Base-by-base conservation (phyloP, 768 basidiomycete species). In the Lentinus brumalis region DNA sequence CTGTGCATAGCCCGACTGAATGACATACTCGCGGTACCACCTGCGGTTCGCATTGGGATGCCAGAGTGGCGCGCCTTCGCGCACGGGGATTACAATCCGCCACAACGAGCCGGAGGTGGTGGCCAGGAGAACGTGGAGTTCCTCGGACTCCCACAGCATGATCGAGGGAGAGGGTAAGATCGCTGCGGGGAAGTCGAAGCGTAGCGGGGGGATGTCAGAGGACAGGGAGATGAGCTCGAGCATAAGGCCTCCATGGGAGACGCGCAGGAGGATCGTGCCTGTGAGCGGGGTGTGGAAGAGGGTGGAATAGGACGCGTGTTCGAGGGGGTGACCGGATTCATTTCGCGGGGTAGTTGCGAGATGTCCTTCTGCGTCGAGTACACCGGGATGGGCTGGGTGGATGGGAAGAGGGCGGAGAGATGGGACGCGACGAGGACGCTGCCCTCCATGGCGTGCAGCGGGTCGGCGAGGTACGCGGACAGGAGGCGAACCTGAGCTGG, bases 201-300 rank as follows among this genome's bases (percentile, higher is more conserved):
- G 86, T 63, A 94, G 81, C 16, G 92, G 86, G 35, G 82, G 78
- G 2, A 86, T 76, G 64, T 84, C 77, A 1, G 82, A 80, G 5
- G 89, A 84, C 47, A 93, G 77, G n/a, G 92, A 91, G 40, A 86
- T 70, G 49, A 96, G 83, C 69, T 95, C 91, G 45, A 93, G 73
- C 52, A 92, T 86, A 63, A 86, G 74, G 29, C 87, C 88, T 47
- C 82, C 85, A 62, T 94, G 88, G 56, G 94, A 78, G 49, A 92
- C 81, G 61, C 94, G 88, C 50, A 88, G 73, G 53, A 94, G 81
- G 55, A 94, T 79, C 51, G 87, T 81, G 15, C 89, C 89, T 3
- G 86, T 83, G 40, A 74, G 69, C 14, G 79, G 76, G 5, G 86
- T 79, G 64, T 86, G 80, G 58, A 89, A 77, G 54, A 86, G 65